Evolutionary conservation across 805 yeast species (phyloP).

Genomic region (Candida krabiensis): DNA sequence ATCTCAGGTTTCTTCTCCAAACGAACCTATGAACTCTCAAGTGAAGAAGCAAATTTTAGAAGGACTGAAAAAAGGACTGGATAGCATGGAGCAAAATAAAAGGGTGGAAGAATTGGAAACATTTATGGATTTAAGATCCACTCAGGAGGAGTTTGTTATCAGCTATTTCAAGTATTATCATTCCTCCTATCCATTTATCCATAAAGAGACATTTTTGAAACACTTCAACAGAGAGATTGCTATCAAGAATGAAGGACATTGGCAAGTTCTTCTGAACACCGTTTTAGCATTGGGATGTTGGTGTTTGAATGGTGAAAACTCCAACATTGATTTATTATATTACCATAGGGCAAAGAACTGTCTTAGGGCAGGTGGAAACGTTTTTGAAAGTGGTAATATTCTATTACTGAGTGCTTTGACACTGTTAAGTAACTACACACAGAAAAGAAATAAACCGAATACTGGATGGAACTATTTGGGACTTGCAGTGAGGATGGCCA

Average conservation of each 20-base stretch:
- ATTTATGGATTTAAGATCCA: slow-evolving; percentile 18
- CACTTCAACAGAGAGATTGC: slow-evolving; percentile 43
- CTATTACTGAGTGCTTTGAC: slow-evolving; percentile 53
- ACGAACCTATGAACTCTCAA: slow-evolving; percentile 15
- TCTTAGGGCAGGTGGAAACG: slow-evolving; percentile 37
- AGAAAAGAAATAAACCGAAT: slow-evolving; percentile 64
- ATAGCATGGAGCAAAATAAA: slow-evolving; percentile 17
- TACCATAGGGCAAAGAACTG: slow-evolving; percentile 52
- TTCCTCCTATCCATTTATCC: slow-evolving; percentile 59
- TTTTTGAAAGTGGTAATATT: slow-evolving; percentile 61
- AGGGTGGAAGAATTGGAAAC: slow-evolving; percentile 15
- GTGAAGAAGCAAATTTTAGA: slow-evolving; percentile 22
- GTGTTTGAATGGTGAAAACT: slow-evolving; percentile 57
- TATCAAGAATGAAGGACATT: slow-evolving; percentile 43
- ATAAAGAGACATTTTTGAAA: slow-evolving; percentile 53
- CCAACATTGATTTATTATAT: slow-evolving; percentile 53
- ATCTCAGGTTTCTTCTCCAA: slow-evolving; percentile 3
- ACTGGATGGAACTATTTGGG: slow-evolving; percentile 71
- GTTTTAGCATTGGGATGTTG: slow-evolving; percentile 70
- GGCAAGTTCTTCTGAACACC: slow-evolving; percentile 56
- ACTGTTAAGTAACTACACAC: slow-evolving; percentile 58
- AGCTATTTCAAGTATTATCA: slow-evolving; percentile 61
- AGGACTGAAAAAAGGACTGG: slow-evolving; percentile 21
- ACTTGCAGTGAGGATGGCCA: slow-evolving; percentile 63
- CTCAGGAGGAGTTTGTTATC: slow-evolving; percentile 32